These are phyloP conservation scores for Narthecium ossifragum DNA, from an alignment of 106 monocot genomes.

Conservation along the genomic window DNA sequence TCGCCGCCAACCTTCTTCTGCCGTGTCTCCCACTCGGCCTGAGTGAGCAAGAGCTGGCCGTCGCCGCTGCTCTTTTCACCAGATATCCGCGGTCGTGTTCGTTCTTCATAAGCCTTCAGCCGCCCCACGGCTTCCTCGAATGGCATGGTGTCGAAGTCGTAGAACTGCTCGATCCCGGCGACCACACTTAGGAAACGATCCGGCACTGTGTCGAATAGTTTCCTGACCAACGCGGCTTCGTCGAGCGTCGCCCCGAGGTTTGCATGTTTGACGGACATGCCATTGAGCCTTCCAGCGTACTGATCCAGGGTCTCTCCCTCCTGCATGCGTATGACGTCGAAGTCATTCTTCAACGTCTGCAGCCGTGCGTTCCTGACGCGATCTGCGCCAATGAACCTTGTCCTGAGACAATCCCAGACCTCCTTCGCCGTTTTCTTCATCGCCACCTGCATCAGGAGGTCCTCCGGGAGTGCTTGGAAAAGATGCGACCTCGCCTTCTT, in stretches of 20 bases:
- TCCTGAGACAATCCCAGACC: slow-evolving; percentile 8
- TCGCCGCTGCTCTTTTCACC: background rate
- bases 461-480: slow-evolving; percentile 1
- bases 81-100: background rate
- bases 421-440: slow-evolving; percentile 11
- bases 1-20: slow-evolving; percentile 1
- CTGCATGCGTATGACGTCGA: slow-evolving; percentile 1
- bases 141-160: slow-evolving; percentile 4
- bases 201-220: background rate
- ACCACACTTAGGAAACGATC: background rate
- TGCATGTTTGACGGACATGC: background rate
- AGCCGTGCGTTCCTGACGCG: slow-evolving; percentile 7
- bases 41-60: slow-evolving; percentile 13
- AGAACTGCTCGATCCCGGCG: background rate
- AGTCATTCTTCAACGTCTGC: too few species aligned
- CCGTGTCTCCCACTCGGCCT: slow-evolving; percentile 6
- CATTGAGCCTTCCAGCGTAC: slow-evolving; percentile 1
- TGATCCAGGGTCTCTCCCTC: background rate
- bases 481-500: background rate
- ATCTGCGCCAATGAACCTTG: slow-evolving; percentile 7
- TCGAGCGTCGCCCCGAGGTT: slow-evolving; percentile 1
- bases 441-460: slow-evolving; percentile 13
- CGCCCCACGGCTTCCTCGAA: slow-evolving; percentile 20
- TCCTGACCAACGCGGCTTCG: background rate
- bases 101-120: slow-evolving; percentile 16